These are phyloP conservation scores for Hyphopichia khmerensis DNA, from an alignment of 1,139 yeast genomes.

Conservation along the genomic window DNA sequence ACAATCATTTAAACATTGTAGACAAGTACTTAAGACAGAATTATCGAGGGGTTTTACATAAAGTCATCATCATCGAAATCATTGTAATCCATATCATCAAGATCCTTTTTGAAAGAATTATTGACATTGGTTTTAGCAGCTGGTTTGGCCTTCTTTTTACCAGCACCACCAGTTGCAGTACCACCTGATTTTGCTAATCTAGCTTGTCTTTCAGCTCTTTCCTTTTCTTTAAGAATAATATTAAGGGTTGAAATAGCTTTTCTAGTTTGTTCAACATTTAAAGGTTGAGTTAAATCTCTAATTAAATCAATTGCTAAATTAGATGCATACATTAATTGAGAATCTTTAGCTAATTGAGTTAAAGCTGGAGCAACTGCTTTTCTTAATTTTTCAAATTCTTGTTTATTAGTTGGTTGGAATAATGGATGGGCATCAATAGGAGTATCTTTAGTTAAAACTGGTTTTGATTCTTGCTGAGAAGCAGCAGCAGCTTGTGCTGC, in stretches of 20 bases:
- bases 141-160: conserved; percentile 87
- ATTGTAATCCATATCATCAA: conserved; percentile 55
- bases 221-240: conserved; percentile 81
- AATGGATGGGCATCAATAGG: conserved; percentile 74
- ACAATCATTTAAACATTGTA: neutral
- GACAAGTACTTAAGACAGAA: neutral
- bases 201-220: conserved; percentile 83
- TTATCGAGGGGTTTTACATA: conserved; percentile 52
- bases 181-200: conserved; percentile 80
- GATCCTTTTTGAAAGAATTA: conserved; percentile 72
- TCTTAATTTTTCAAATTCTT: conserved; percentile 80
- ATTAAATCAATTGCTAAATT: conserved; percentile 80
- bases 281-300: conserved; percentile 80
- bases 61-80: conserved; percentile 80
- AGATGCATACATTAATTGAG: conserved; percentile 68
- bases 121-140: conserved; percentile 73
- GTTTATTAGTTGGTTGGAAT: conserved; percentile 77
- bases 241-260: conserved; percentile 84
- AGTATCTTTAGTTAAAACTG: conserved; percentile 56
- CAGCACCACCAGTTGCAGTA: conserved; percentile 90
- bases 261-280: conserved; percentile 77
- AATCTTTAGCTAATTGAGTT: conserved; percentile 60
- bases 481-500: conserved; percentile 53
- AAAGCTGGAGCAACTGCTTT: conserved; percentile 72
- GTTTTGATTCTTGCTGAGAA: conserved; percentile 29